These are phyloP conservation scores for Combretum micranthum DNA, from an alignment of 345 rosid species.

Conservation along the genomic window DNA sequence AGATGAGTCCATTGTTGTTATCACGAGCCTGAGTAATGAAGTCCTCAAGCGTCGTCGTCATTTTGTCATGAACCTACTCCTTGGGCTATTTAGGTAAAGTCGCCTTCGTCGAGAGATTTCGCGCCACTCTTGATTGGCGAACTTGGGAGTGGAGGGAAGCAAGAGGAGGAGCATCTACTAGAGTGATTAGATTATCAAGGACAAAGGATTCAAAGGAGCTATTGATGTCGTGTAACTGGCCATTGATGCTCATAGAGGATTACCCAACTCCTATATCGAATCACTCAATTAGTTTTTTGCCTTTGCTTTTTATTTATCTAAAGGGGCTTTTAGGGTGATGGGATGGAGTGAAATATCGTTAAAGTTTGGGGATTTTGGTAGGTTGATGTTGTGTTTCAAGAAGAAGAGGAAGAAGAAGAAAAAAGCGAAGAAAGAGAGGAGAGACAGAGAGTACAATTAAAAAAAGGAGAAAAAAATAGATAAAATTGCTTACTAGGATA, in stretches of 20 bases:
- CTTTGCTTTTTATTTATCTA: no score
- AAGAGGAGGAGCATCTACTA: constrained; percentile 28
- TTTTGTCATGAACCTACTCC: constrained; percentile 61
- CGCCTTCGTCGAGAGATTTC: constrained; percentile 57
- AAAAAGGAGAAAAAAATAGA: no score
- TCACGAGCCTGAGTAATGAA: constrained; percentile 70
- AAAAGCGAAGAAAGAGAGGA: no score
- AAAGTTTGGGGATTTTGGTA: no score
- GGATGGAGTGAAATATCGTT: no score
- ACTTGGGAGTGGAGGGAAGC: constrained; percentile 11
- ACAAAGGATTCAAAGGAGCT: constrained; percentile 32
- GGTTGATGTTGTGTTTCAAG: no score
- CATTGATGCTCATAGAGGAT: constrained; percentile 43
- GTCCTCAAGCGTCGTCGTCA: constrained; percentile 89
- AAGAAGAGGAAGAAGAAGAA: no score
- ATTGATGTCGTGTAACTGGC: constrained; percentile 25
- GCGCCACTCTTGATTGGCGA: constrained; percentile 71
- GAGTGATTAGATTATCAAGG: constrained; percentile 26
- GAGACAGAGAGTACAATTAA: no score
- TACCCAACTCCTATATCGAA: constrained; percentile 3
- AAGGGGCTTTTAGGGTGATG: no score
- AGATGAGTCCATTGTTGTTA: no score
- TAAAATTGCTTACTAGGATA: no score
- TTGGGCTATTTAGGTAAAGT: constrained; percentile 57
- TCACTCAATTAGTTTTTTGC: no score